Percentiles rank a stretch among this genome's conserved stretches.
Conservation (phyloP, 208 protist genomes). For the Wallacemonas rigidus region DNA sequence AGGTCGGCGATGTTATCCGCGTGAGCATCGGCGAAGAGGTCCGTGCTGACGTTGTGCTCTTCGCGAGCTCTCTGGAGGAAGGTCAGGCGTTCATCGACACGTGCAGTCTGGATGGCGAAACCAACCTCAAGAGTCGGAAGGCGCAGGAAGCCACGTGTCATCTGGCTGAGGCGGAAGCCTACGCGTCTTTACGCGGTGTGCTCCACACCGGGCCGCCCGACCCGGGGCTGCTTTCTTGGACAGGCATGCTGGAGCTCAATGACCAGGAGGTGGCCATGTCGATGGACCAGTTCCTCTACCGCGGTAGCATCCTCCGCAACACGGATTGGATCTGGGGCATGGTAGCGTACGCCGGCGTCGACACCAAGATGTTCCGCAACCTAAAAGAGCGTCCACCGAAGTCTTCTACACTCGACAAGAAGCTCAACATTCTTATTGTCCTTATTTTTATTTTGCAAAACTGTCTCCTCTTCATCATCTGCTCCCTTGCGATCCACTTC, state of each 20-base stretch:
- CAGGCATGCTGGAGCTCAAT: constrained; percentile 60
- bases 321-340: constrained; percentile 93
- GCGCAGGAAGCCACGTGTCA: constrained; percentile 67
- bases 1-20: constrained; percentile 77
- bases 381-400: constrained; percentile 84
- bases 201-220: constrained; percentile 71
- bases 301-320: constrained; percentile 90
- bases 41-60: constrained; percentile 86
- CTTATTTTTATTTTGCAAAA: constrained; percentile 78
- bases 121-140: constrained; percentile 82
- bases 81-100: constrained; percentile 92
- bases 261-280: constrained; percentile 57
- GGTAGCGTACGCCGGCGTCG: constrained; percentile 90
- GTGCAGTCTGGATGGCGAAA: constrained; percentile 92
- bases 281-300: constrained; percentile 89
- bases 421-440: constrained; percentile 86
- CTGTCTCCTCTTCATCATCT: constrained; percentile 67
- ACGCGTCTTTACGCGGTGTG: constrained; percentile 26
- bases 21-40: constrained; percentile 84
- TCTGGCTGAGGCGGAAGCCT: constrained; percentile 40
- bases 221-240: constrained; percentile 78
- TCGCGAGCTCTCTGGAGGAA: constrained; percentile 72
- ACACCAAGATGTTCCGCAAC: constrained; percentile 94
- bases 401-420: constrained; percentile 85
- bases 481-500: constrained; percentile 67